These are phyloP conservation scores for Sonneratia caseolaris DNA, from an alignment of 345 rosid species.

Conservation along the genomic window DNA sequence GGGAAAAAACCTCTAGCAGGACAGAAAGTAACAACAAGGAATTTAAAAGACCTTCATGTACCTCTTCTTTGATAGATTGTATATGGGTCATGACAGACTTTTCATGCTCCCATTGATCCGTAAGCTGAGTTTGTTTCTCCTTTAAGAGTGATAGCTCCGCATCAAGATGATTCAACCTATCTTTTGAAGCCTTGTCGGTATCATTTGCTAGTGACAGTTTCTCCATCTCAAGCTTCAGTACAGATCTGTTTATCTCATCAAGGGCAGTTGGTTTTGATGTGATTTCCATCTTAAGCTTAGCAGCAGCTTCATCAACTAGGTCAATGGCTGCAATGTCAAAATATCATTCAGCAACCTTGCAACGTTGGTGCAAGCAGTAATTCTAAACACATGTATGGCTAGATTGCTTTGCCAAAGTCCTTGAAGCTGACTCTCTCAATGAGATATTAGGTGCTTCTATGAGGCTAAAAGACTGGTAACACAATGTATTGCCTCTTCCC, in stretches of 20 bases:
- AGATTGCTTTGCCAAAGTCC: neutral
- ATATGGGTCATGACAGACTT: slow-evolving; percentile 90
- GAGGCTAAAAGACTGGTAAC: neutral
- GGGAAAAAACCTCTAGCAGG: neutral
- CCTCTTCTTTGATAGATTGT: slow-evolving; percentile 96
- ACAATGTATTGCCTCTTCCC: neutral
- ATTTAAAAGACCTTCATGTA: slow-evolving; percentile 7
- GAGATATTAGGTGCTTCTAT: neutral
- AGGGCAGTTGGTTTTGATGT: slow-evolving; percentile 98
- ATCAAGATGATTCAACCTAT: slow-evolving; percentile 78
- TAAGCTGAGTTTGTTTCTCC: slow-evolving; percentile 73
- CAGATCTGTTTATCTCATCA: slow-evolving; percentile 91
- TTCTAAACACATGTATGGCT: neutral
- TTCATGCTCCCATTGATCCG: slow-evolving; percentile 99
- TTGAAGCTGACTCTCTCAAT: neutral
- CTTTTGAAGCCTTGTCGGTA: slow-evolving; percentile 87
- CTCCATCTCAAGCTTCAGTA: slow-evolving; percentile 96
- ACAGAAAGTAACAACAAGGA: neutral
- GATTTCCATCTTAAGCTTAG: slow-evolving; percentile 97
- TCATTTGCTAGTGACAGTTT: slow-evolving; percentile 88
- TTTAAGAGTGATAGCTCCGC: slow-evolving; percentile 62
- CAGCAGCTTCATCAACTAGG: slow-evolving; percentile 98
- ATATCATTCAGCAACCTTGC: neutral
- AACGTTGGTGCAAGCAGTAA: neutral
- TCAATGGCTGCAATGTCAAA: slow-evolving; percentile 65